These are phyloP conservation scores for Yarrowia osloensis DNA, from an alignment of 805 yeast species.

Conservation along the genomic window DNA sequence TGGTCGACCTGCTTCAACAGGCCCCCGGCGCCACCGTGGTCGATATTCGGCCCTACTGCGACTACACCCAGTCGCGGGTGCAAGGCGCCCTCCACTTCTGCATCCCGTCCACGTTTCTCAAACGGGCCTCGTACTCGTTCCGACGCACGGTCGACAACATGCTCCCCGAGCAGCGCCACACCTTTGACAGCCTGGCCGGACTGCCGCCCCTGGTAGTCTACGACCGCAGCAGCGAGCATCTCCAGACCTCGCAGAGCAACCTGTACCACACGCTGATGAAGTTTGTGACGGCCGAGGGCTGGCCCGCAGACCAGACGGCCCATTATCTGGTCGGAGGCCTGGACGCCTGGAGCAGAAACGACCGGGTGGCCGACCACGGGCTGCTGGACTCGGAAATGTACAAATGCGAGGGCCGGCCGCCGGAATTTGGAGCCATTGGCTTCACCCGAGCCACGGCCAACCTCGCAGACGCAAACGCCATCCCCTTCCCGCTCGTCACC, in stretches of 20 bases:
- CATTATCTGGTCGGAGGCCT: conserved; percentile 40
- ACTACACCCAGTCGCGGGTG: conserved; percentile 62
- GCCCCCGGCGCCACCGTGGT: conserved; percentile 44
- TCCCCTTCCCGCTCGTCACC: conserved; percentile 37
- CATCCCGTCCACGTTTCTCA: conserved; percentile 84
- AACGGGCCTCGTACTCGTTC: conserved; percentile 70
- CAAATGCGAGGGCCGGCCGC: conserved; percentile 16
- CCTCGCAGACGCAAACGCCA: conserved; percentile 34
- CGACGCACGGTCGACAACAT: conserved; percentile 44
- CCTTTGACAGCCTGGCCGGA: conserved; percentile 36
- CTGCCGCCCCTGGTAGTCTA: conserved; percentile 49
- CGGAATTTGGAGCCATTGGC: conserved; percentile 23
- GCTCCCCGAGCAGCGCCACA: conserved; percentile 40
- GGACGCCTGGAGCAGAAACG: conserved; percentile 27
- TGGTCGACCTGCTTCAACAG: conserved; percentile 7
- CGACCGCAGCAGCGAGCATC: conserved; percentile 44
- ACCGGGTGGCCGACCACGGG: neutral
- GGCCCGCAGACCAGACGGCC: conserved; percentile 33
- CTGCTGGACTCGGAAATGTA: conserved; percentile 15
- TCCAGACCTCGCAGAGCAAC: conserved; percentile 34
- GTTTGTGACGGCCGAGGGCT: conserved; percentile 38
- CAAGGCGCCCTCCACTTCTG: conserved; percentile 70
- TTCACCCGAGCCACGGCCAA: conserved; percentile 34
- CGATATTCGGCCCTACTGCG: conserved; percentile 82
- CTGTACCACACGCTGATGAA: conserved; percentile 38